phyloP scores from a whole-genome alignment of 768 basidiomycete genomes.

The Rossbeevera mucosa region DNA sequence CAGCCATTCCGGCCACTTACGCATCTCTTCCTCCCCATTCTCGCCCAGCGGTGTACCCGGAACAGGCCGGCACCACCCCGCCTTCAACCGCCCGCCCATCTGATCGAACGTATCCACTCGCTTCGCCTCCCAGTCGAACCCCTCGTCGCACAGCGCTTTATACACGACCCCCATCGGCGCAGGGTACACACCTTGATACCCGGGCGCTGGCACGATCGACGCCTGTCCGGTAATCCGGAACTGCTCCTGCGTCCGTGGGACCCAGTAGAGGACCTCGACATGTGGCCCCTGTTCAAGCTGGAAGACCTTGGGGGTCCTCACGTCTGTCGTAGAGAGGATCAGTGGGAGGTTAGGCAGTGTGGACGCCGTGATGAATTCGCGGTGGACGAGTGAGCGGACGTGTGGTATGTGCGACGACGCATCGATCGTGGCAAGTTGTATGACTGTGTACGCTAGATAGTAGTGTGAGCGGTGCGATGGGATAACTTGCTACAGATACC shows the following conservation, averaged over 20 bases:
- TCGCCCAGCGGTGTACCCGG: slow-evolving; percentile 51
- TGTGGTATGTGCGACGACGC: too few species aligned
- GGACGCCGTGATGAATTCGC: too few species aligned
- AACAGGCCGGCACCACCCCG: slow-evolving; percentile 64
- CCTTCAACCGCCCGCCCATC: slow-evolving; percentile 61
- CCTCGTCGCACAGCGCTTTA: slow-evolving; percentile 35
- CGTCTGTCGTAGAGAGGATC: slow-evolving; percentile 64
- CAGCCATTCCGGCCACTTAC: slow-evolving; percentile 56
- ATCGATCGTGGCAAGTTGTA: too few species aligned
- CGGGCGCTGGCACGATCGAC: slow-evolving; percentile 44
- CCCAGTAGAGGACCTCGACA: slow-evolving; percentile 75
- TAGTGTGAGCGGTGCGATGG: too few species aligned
- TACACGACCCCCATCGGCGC: slow-evolving; percentile 19
- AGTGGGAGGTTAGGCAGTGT: slow-evolving; percentile 58
- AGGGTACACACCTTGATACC: background rate
- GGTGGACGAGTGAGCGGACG: too few species aligned
- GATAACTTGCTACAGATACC: too few species aligned
- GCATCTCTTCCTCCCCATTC: slow-evolving; percentile 52
- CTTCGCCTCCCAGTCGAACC: slow-evolving; percentile 57
- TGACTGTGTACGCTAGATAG: too few species aligned
- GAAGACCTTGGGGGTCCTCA: slow-evolving; percentile 62
- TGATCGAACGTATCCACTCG: slow-evolving; percentile 54
- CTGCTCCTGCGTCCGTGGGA: slow-evolving; percentile 60
- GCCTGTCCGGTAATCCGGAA: slow-evolving; percentile 63
- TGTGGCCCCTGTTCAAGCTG: slow-evolving; percentile 44